These are phyloP conservation scores for Rosa multiflora DNA, from an alignment of 306 rosid species.

Conservation along the genomic window DNA sequence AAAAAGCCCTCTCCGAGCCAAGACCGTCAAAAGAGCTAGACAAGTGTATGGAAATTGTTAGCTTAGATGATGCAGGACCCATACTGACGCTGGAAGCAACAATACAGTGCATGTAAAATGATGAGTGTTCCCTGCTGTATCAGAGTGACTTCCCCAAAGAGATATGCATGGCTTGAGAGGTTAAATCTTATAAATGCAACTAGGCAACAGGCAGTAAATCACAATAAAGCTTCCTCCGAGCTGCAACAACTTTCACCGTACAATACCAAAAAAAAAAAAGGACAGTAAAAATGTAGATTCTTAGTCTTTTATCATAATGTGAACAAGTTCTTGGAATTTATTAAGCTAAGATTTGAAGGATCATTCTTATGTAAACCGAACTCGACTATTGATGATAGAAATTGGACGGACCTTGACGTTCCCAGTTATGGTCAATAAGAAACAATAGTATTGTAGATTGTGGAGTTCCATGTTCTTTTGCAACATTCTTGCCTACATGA, in stretches of 20 bases:
- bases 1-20: conserved; percentile 65
- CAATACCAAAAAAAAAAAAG: background rate
- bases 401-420: background rate
- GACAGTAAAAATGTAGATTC: background rate
- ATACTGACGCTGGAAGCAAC: background rate
- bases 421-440: background rate
- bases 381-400: background rate
- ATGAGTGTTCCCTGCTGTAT: background rate
- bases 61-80: conserved; percentile 21
- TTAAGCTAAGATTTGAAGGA: background rate
- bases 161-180: background rate
- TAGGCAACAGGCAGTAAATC: background rate
- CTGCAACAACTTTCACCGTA: background rate
- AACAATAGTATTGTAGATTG: background rate
- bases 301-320: background rate
- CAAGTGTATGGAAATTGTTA: conserved; percentile 31
- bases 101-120: background rate
- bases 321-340: background rate
- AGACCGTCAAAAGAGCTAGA: conserved; percentile 71
- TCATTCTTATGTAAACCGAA: background rate
- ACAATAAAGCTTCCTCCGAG: background rate
- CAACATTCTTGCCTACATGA: background rate
- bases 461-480: background rate
- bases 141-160: background rate
- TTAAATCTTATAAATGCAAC: background rate